phyloP scores from a whole-genome alignment of 2,329 filamentous ascomycete genomes.

The Penicillium sp. region DNA sequence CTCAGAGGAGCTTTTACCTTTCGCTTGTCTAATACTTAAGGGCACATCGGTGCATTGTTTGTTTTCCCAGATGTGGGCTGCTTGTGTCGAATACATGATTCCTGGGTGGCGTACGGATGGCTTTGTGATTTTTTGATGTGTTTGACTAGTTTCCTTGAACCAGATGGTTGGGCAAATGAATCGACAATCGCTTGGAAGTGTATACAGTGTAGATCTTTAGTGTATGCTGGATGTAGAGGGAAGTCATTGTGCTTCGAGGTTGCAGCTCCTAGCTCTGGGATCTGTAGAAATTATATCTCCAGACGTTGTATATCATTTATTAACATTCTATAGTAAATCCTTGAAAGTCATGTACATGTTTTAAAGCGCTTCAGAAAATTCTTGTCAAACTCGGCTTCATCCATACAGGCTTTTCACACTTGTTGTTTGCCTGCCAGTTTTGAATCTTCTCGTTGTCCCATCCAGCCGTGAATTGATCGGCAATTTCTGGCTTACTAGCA shows the following conservation, averaged over 20 bases:
- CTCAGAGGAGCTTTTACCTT: conserved; percentile 12
- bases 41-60: conserved; percentile 20
- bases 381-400: conserved; percentile 27
- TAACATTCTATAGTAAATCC: not conserved
- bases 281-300: not conserved
- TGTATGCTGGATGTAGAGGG: not conserved
- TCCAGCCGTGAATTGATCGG: conserved; percentile 22
- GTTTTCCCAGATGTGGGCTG: conserved; percentile 15
- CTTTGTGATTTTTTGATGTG: conserved; percentile 15
- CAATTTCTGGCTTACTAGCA: conserved; percentile 9
- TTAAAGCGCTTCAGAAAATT: conserved; percentile 20
- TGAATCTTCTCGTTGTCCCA: conserved; percentile 31
- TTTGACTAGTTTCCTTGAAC: conserved; percentile 20
- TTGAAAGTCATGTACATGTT: not conserved
- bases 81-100: conserved; percentile 25
- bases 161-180: conserved; percentile 18
- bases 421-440: conserved; percentile 17
- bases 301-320: not conserved
- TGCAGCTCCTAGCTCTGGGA: not conserved
- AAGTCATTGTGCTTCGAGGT: not conserved
- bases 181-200: conserved; percentile 11
- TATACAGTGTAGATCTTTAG: not conserved
- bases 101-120: conserved; percentile 25
- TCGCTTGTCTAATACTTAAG: conserved; percentile 30
- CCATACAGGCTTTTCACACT: conserved; percentile 24